Evolutionary conservation across 306 rosid genomes (phyloP).

Genomic region (Sophora flavescens): DNA sequence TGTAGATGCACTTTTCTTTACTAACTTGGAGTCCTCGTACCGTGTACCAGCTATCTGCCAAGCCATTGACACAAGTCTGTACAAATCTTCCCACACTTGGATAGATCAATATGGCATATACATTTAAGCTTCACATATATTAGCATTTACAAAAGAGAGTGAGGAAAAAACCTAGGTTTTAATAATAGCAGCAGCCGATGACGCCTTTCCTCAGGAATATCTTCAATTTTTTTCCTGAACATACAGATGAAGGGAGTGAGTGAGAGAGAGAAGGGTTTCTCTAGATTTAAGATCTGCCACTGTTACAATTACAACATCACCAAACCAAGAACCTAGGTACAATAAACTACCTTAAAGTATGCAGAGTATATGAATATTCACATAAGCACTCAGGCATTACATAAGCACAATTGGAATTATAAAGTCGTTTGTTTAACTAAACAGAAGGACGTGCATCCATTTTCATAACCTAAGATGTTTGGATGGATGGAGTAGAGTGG

Average conservation of each 20-base stretch:
- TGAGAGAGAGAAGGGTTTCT: not conserved
- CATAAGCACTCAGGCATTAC: too few relatives aligned
- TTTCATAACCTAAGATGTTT: not conserved
- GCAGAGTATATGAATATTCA: not conserved
- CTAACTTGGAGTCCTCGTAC: conserved; percentile 75
- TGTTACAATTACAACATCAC: not conserved
- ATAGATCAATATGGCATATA: conserved; percentile 15
- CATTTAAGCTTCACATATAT: conserved; percentile 6
- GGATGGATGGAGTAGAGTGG: too few relatives aligned
- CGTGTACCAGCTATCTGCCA: conserved; percentile 91
- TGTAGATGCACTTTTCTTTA: conserved; percentile 64
- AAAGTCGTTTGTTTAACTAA: not conserved
- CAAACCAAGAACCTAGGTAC: conserved; percentile 38
- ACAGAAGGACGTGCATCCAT: not conserved
- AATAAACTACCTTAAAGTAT: conserved; percentile 6
- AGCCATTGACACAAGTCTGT: conserved; percentile 80
- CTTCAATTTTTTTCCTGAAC: conserved; percentile 88
- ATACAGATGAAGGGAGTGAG: conserved; percentile 6
- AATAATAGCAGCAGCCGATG: conserved; percentile 69
- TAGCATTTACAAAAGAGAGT: conserved; percentile 16
- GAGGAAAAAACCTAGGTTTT: conserved; percentile 64
- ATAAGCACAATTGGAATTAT: conserved; percentile 25
- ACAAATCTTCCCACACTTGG: conserved; percentile 33
- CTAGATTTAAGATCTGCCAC: conserved; percentile 26
- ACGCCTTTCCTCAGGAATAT: conserved; percentile 84